Conservation (phyloP, 352 stramenopile genomes). For the Phytophthora pluvialis region DNA sequence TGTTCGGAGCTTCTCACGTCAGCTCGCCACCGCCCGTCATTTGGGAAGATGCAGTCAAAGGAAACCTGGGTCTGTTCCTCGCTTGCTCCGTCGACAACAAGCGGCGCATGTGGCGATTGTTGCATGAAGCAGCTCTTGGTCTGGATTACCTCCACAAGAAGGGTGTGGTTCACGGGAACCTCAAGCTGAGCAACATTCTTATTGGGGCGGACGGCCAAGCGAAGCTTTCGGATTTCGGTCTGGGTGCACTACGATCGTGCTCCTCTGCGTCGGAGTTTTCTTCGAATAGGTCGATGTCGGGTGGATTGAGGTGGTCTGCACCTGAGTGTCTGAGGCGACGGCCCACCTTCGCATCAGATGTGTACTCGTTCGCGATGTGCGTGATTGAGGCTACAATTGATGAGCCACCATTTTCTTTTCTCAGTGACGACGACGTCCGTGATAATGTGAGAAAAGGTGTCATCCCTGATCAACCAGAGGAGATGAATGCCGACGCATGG, state of each 20-base stretch:
- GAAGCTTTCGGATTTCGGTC: conserved; percentile 1
- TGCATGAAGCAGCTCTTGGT: conserved; percentile 40
- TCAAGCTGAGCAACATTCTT: conserved; percentile 1
- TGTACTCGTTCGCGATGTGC: conserved; percentile 5
- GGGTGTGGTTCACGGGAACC: not conserved
- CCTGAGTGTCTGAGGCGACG: conserved; percentile 1
- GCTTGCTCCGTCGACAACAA: not conserved
- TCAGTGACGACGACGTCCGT: conserved; percentile 6
- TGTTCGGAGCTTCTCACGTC: conserved; percentile 38
- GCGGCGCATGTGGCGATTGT: conserved; percentile 24
- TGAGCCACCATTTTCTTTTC: conserved; percentile 7
- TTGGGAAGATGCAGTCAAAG: conserved; percentile 27
- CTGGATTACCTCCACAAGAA: conserved; percentile 22
- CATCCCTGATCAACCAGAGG: not conserved
- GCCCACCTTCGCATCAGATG: conserved; percentile 7
- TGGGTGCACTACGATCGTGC: not conserved
- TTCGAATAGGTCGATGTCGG: not conserved
- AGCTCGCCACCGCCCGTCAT: conserved; percentile 26
- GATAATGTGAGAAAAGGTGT: conserved; percentile 14
- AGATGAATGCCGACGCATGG: conserved; percentile 2
- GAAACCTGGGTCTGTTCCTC: conserved; percentile 24
- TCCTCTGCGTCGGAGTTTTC: not conserved
- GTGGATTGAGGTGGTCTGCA: conserved; percentile 7
- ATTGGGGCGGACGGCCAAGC: not conserved
- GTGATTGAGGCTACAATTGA: conserved; percentile 1